Evolutionary conservation across 345 rosid genomes (phyloP), one percentile per base, ranked within the genome.

Genomic region (Citrus reticulata): DNA sequence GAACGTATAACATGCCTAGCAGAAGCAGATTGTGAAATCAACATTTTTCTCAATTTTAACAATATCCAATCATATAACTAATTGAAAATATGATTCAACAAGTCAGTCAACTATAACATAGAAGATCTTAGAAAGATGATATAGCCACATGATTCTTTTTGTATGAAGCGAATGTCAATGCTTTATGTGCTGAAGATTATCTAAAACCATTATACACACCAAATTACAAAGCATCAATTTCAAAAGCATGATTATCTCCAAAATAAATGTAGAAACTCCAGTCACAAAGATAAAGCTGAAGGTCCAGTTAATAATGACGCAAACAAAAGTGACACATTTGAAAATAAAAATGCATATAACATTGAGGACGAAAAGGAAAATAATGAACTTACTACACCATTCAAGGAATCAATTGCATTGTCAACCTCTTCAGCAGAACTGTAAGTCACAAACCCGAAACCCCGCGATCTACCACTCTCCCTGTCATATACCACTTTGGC

Each of bases 381-480:
- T 20, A 66, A 34, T 37, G 72, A 82, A 88, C 98, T 93, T 91
- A 96, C 98, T 65, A 75, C 86, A 30, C 99, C 99, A 79, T 96
- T 74, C 85, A 94, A 86, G 77, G 93, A 84, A 30, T 81, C 87
- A 66, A 96, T 86, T 27, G 98, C 99, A 71, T 71, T 83, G 81
- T 89, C 78, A 63, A 91, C 97, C 86, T 96, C 99, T 51, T 89
- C 87, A 77, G 97, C 67, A 72, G 97, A 90, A 80, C 86, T 86
- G 83, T 89, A 96, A 9, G 97, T 89, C 60, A 96, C 98, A 78
- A 96, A 96, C 65, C 99, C 99, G 40, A 94, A 96, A 75, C 99
- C 98, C 88, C 95, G 92, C 61, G 99, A 96, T 80, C 99, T 88
- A 70, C 99, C 98, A 73, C 86, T 94, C 67, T 94, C 98, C 84